Evolutionary conservation across 2,329 filamentous ascomycete species (phyloP).

Genomic region (Colletotrichum liriopes): DNA sequence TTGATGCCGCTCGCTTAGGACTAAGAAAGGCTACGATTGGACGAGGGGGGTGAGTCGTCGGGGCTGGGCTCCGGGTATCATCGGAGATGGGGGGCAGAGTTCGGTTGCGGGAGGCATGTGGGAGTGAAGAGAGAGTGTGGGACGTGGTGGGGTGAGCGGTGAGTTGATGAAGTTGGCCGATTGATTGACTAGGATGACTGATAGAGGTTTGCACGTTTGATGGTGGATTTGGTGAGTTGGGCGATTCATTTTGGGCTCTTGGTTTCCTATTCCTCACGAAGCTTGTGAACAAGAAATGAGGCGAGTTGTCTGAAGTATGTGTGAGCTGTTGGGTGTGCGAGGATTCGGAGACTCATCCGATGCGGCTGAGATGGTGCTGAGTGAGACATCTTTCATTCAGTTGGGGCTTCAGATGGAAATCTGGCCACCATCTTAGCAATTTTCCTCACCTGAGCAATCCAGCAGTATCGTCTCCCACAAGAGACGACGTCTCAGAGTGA

Average conservation of each 20-base stretch:
- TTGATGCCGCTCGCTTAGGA: neutral
- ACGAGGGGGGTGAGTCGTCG: neutral
- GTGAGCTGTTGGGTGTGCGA: neutral
- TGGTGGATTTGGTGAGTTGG: neutral
- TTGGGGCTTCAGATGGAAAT: neutral
- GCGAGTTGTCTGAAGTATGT: conserved; percentile 6
- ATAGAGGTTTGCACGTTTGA: neutral
- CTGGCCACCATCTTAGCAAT: no score
- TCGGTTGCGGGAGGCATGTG: neutral
- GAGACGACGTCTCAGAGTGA: neutral
- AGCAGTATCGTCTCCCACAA: neutral
- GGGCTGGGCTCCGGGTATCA: conserved; percentile 16
- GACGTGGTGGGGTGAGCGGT: neutral
- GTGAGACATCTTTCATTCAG: neutral
- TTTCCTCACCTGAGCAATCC: no score
- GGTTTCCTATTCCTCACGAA: neutral
- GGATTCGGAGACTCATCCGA: conserved; percentile 18
- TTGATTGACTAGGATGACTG: neutral
- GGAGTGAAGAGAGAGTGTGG: neutral
- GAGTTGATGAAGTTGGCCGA: neutral
- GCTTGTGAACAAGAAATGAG: neutral
- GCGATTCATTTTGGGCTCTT: neutral
- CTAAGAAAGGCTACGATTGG: neutral
- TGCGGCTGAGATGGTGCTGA: conserved; percentile 3
- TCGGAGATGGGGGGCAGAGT: conserved; percentile 10